phyloP scores from a whole-genome alignment of 176 grass and related monocot species.

The Elaeis guineensis region DNA sequence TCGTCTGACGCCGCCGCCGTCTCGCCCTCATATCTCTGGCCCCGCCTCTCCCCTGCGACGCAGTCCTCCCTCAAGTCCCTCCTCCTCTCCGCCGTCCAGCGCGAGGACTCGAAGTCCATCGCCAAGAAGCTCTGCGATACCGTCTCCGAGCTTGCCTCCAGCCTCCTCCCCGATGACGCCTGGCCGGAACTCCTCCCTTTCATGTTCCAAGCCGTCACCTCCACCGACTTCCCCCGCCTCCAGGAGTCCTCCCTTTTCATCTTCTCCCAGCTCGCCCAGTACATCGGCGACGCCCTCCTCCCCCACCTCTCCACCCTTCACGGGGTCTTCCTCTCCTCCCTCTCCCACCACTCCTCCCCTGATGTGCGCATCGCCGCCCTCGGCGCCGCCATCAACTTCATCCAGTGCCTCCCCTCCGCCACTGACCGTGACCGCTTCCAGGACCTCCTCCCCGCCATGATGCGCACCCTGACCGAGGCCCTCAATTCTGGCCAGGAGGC shows the following conservation, averaged over 20 bases:
- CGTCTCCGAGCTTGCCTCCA: slow-evolving; percentile 63
- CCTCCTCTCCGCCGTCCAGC: slow-evolving; percentile 55
- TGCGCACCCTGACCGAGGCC: slow-evolving; percentile 78
- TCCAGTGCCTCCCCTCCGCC: slow-evolving; percentile 74
- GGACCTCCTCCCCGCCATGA: slow-evolving; percentile 84
- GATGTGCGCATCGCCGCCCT: slow-evolving; percentile 89
- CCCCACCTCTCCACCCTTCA: slow-evolving; percentile 82
- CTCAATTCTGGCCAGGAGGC: slow-evolving; percentile 85
- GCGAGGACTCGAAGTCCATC: slow-evolving; percentile 58
- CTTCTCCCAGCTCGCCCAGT: slow-evolving; percentile 63
- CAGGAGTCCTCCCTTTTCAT: slow-evolving; percentile 82
- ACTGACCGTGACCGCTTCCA: slow-evolving; percentile 68
- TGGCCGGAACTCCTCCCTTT: slow-evolving; percentile 86
- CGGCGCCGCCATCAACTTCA: slow-evolving; percentile 65
- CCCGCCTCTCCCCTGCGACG: slow-evolving; percentile 42
- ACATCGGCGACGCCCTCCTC: slow-evolving; percentile 60
- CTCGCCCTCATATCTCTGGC: slow-evolving; percentile 32
- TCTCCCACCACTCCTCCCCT: slow-evolving; percentile 57
- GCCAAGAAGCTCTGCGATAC: slow-evolving; percentile 91
- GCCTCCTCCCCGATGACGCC: slow-evolving; percentile 52
- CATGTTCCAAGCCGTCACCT: slow-evolving; percentile 55
- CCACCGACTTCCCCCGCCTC: slow-evolving; percentile 37
- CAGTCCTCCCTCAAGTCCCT: slow-evolving; percentile 52
- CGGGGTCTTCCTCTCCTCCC: slow-evolving; percentile 50
- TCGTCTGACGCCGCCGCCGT: neutral